These are phyloP conservation scores for Oxytropis ochrocephala DNA, from an alignment of 306 rosid species.

Conservation along the genomic window DNA sequence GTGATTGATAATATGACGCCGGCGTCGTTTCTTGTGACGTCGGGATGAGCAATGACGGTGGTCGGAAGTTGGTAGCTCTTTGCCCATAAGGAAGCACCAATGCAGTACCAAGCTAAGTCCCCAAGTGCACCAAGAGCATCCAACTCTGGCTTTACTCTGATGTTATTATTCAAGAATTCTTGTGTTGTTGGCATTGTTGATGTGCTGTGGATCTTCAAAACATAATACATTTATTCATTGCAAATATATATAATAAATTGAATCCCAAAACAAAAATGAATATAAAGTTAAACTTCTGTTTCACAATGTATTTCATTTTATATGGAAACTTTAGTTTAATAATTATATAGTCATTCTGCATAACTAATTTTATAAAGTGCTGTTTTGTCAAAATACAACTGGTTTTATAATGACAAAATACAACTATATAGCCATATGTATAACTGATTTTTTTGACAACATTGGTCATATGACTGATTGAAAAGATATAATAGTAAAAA, in stretches of 20 bases:
- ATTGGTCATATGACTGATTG: no score
- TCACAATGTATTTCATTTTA: no score
- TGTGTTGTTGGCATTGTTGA: constrained; percentile 38
- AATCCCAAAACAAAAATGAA: not conserved
- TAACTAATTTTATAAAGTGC: no score
- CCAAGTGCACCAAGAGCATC: constrained; percentile 76
- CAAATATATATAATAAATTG: not conserved
- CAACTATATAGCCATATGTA: no score
- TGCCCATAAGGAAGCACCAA: constrained; percentile 72
- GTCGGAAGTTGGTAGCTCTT: constrained; percentile 53
- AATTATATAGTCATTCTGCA: no score
- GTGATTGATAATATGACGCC: constrained; percentile 65
- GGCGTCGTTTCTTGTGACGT: constrained; percentile 25
- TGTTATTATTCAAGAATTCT: constrained; percentile 46
- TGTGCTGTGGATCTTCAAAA: constrained; percentile 56
- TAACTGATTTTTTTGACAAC: no score
- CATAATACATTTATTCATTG: not conserved
- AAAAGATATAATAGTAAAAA: no score
- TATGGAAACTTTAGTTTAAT: no score
- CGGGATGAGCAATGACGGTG: constrained; percentile 49
- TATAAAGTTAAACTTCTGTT: no score
- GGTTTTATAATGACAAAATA: no score
- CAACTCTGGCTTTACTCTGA: constrained; percentile 61
- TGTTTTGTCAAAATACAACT: no score
- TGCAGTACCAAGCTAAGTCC: constrained; percentile 71